Conservation (phyloP, 2,329 filamentous ascomycete genomes). For the Phaeosphaeriaceae sp. region DNA sequence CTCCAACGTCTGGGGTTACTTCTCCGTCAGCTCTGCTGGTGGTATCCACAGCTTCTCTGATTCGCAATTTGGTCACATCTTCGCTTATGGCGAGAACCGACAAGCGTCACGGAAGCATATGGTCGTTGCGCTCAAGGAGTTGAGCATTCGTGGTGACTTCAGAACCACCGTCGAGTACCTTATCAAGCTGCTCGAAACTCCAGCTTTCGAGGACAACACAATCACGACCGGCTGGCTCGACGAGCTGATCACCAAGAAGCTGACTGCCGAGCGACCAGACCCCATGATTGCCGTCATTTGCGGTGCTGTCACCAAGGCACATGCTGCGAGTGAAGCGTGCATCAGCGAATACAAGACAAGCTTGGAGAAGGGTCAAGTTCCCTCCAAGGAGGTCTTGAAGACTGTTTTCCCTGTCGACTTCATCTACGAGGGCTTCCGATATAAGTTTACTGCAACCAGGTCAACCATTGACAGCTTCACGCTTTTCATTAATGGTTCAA, state of each 20-base stretch:
- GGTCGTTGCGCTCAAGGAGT: conserved; percentile 96
- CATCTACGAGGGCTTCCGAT: conserved; percentile 95
- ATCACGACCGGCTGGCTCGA: conserved; percentile 99
- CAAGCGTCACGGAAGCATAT: conserved; percentile 97
- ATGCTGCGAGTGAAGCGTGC: conserved; percentile 90
- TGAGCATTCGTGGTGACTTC: conserved; percentile 99
- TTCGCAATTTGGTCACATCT: conserved; percentile 98
- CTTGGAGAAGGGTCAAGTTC: conserved; percentile 96
- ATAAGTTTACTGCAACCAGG: conserved; percentile 97
- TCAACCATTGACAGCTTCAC: conserved; percentile 94
- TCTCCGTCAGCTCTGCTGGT: conserved; percentile 95
- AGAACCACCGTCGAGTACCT: conserved; percentile 98
- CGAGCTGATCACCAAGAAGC: conserved; percentile 96
- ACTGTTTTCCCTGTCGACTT: conserved; percentile 98
- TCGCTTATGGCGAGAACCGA: conserved; percentile 97
- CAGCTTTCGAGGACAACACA: conserved; percentile 98
- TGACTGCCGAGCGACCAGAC: conserved; percentile 95
- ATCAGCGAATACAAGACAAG: conserved; percentile 86
- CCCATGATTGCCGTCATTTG: conserved; percentile 92
- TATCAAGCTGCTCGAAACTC: conserved; percentile 97
- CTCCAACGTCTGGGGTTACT: conserved; percentile 99
- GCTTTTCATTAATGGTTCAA: conserved; percentile 98
- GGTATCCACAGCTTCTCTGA: conserved; percentile 99
- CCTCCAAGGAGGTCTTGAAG: conserved; percentile 94
- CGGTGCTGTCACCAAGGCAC: conserved; percentile 92